Conservation (phyloP, 2,329 filamentous ascomycete species). For the Chaetomium sp. region DNA sequence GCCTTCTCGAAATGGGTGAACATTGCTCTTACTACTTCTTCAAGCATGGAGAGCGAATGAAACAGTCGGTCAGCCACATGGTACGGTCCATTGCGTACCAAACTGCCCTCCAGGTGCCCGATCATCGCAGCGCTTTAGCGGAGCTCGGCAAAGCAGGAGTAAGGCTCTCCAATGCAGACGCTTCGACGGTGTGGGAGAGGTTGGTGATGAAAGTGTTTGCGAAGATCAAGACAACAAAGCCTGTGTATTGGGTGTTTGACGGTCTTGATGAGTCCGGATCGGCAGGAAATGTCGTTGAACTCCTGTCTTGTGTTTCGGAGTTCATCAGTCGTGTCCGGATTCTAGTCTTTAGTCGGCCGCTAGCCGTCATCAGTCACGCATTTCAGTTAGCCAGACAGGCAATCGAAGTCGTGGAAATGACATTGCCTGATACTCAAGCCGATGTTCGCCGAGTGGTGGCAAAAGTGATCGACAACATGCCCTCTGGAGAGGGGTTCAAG, state of each 20-base stretch:
- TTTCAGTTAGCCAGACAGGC: background rate
- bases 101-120: background rate
- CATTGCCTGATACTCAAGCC: background rate
- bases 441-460: background rate
- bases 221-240: background rate
- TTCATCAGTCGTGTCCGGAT: background rate
- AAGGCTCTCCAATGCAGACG: background rate
- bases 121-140: background rate
- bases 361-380: background rate
- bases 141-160: background rate
- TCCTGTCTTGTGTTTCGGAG: background rate
- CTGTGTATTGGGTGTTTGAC: background rate
- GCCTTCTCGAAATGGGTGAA: background rate
- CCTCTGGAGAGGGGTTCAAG: background rate
- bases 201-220: background rate
- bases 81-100: background rate
- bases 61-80: background rate
- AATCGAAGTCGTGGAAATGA: background rate
- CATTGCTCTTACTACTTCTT: background rate
- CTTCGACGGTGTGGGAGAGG: background rate
- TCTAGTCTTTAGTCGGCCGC: background rate
- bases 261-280: background rate
- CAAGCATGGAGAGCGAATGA: background rate
- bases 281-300: background rate
- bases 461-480: background rate